Base-by-base conservation (phyloP, 2,329 filamentous ascomycete genomes). In the Alternaria gaisen region DNA sequence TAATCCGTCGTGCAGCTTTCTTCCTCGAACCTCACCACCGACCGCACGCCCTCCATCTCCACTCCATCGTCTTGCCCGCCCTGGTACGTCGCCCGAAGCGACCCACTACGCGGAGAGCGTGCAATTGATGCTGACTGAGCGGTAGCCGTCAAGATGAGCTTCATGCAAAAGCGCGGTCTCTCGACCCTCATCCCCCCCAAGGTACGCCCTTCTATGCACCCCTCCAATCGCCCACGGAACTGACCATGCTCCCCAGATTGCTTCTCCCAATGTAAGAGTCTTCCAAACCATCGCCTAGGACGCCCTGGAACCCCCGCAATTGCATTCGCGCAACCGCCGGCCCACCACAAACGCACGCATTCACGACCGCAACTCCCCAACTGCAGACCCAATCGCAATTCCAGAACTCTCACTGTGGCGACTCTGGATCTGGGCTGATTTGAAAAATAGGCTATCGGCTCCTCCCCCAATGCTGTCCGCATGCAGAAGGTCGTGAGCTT, bases 141-240 rank as follows among this genome's bases (percentile, higher is more conserved):
- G 42, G 58, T 68, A 81, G 78, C 72, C 71, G 76, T 81, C 87
- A 92, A 84, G 83, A 97, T 97, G 94, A 97, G 93, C 87, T 95
- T 90, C 88, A 87, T 96, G 79, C 88, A 90, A 79, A 92, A 91
- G 84, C 90, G 94, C 85, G 91, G 88, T 87, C 91, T 97, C 80
- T 98, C 95, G 81, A 97, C 96, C 87, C 91, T 99, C 83, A 97
- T 99, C 78, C 96, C 96, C 75, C 95, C 96, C 79, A 99, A 99
- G 93, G 94, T 97, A 86, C 74, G 85, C 73, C 64, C 53, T 58
- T 58, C 46, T 41, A 55, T 16, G 42, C 59, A 43, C 53, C 61
- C 55, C 61, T 61, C 56, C 46, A 51, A 43, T 51, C 22, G 48
- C 50, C 55, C 53, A 56, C 47, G 36, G 53, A 62, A 62, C 83